A percentile compares a stretch with the other conserved stretches of the same genome.
phyloP scores from a whole-genome alignment of 2,329 filamentous ascomycete genomes.

The Colletotrichum eleusines region DNA sequence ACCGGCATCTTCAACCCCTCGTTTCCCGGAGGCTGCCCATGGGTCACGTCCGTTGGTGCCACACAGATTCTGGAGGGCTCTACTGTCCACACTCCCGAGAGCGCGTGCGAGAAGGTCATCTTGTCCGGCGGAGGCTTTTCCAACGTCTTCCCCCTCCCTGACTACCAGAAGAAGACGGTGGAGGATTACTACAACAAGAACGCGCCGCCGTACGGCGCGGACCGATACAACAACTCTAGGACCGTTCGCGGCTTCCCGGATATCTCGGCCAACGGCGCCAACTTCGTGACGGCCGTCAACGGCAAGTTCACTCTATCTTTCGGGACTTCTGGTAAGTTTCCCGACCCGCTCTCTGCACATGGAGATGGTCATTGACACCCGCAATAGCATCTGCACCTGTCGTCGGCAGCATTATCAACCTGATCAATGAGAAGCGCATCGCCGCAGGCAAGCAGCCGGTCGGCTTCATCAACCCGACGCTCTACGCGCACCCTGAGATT shows the following conservation, averaged over 20 bases:
- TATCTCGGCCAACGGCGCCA: slow-evolving; percentile 58
- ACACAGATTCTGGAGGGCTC: slow-evolving; percentile 58
- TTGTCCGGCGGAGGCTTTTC: slow-evolving; percentile 63
- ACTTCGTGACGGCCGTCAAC: slow-evolving; percentile 57
- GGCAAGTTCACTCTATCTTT: slow-evolving; percentile 57
- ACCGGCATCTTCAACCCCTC: slow-evolving; percentile 58
- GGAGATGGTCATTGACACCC: background rate
- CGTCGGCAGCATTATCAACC: slow-evolving; percentile 51
- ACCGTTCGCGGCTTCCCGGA: slow-evolving; percentile 62
- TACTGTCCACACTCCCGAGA: slow-evolving; percentile 55
- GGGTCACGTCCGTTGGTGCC: slow-evolving; percentile 64
- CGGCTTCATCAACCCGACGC: slow-evolving; percentile 43
- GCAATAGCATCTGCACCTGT: slow-evolving; percentile 49
- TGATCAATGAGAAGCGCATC: slow-evolving; percentile 49
- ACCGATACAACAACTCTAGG: slow-evolving; percentile 59
- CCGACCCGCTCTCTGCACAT: no score
- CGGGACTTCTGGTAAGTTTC: slow-evolving; percentile 57
- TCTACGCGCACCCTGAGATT: slow-evolving; percentile 48
- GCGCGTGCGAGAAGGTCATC: slow-evolving; percentile 60
- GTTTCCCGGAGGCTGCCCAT: slow-evolving; percentile 62
- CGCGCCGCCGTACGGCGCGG: slow-evolving; percentile 55
- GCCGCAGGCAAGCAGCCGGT: slow-evolving; percentile 47
- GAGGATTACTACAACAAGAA: slow-evolving; percentile 55
- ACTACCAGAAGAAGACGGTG: slow-evolving; percentile 59
- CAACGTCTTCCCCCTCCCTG: slow-evolving; percentile 60